These are phyloP conservation scores for Plasmopara halstedii DNA, from an alignment of 352 stramenopile species.

Conservation along the genomic window DNA sequence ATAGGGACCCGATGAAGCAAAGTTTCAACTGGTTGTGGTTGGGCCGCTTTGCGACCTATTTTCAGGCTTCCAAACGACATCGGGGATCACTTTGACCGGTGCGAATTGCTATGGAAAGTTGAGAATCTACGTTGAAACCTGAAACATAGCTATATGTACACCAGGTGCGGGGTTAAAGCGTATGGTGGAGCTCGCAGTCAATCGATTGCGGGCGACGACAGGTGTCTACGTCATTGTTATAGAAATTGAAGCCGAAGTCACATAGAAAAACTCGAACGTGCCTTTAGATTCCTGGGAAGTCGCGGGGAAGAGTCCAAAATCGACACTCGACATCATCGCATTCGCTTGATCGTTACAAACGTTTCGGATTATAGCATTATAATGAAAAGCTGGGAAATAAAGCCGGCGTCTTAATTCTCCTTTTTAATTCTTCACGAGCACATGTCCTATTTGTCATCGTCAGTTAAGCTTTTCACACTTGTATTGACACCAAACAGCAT, in stretches of 20 bases:
- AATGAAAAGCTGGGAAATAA: no score
- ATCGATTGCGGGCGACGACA: conserved; percentile 27
- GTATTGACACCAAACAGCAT: conserved; percentile 1
- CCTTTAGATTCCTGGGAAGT: neutral
- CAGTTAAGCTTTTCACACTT: conserved; percentile 3
- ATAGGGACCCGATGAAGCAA: conserved; percentile 10
- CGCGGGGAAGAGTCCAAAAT: neutral
- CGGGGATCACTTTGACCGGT: conserved; percentile 17
- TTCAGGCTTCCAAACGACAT: conserved; percentile 23
- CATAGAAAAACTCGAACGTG: neutral
- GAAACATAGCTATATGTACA: neutral
- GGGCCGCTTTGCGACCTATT: conserved; percentile 32
- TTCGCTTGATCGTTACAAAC: conserved; percentile 12
- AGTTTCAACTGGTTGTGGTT: conserved; percentile 19
- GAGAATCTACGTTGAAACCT: neutral
- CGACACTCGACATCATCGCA: conserved; percentile 1
- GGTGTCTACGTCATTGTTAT: conserved; percentile 17
- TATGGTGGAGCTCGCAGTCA: conserved; percentile 47
- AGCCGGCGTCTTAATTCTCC: no score
- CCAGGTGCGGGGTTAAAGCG: conserved; percentile 37
- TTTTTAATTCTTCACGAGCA: no score
- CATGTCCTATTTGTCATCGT: conserved; percentile 3
- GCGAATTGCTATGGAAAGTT: neutral
- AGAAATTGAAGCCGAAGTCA: neutral
- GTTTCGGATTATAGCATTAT: no score